Evolutionary conservation across 345 rosid species (phyloP), one percentile per base, ranked within the genome.

Genomic region (Passiflora organensis): DNA sequence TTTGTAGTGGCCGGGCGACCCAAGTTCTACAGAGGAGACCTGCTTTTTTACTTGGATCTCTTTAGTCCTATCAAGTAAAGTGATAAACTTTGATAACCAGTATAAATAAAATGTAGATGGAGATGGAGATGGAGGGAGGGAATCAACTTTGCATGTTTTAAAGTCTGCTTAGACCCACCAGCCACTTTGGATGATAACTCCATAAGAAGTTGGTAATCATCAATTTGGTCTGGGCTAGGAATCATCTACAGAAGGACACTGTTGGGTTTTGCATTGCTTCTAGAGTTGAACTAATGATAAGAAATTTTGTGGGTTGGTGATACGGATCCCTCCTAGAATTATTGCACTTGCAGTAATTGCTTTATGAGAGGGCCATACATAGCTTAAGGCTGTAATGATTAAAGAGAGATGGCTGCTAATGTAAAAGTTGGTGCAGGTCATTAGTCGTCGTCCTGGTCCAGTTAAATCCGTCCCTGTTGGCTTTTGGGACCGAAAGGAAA

Each of bases 281-380:
- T 13, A 9, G 48, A 59, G 28, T 17, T 32, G 19, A 43, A 38
- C 65, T 56, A 47, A 55, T 55, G 50, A 28, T 25, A 43, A 57
- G 52, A 48, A 43, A 55, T 38, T 48, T 24, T 38, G 59, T 59
- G 59, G 63, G 77, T 18, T 66, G 81, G 67, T 58, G 74, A 50
- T 32, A 44, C 34, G 58, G 54, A 67, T 51, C 46, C 18, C 43
- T 56, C 59, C 53, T 17, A 2, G 14, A 65, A 62, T 68, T 54
- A 72, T 65, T 56, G 24, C 71, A 38, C 42, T 44, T 39, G 32
- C 6, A 65, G 41, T 46, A 10, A 32, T 45, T 14, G 66, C 68
- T 64, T 69, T 60, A 64, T 37, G 6, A 1, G 11, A 56, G 48
- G 70, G 59, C 43, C 48, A 28, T 28, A 8, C 8, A 48, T 51